phyloP scores from a whole-genome alignment of 1,284 basidiomycete genomes.

The Ustilago trichophora region DNA sequence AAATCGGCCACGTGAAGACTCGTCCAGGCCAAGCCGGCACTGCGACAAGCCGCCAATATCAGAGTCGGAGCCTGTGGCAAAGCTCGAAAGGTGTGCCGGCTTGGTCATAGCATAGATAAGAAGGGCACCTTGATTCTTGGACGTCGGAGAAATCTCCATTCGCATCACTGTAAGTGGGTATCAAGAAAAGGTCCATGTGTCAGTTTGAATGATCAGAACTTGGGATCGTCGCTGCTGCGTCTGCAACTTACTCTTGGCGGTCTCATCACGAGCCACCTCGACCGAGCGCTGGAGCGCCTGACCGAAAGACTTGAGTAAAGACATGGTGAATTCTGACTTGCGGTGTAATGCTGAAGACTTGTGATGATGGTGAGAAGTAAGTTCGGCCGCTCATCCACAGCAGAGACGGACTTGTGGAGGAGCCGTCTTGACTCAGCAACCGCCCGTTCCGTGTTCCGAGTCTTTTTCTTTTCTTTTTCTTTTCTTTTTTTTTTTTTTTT shows the following conservation, averaged over 20 bases:
- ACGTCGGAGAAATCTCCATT: constrained; percentile 58
- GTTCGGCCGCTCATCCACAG: too few relatives aligned
- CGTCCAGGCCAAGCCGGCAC: constrained; percentile 55
- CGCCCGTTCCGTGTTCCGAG: too few relatives aligned
- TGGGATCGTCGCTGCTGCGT: not conserved
- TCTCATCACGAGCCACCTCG: constrained; percentile 52
- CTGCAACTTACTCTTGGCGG: constrained; percentile 46
- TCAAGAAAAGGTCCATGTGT: not conserved
- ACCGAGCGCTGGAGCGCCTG: constrained; percentile 58
- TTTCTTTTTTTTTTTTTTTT: too few relatives aligned
- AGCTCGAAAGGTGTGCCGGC: constrained; percentile 60
- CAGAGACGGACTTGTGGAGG: constrained; percentile 19
- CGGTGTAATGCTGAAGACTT: not conserved
- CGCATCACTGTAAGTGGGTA: constrained; percentile 44
- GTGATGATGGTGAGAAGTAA: not conserved
- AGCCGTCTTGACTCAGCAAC: constrained; percentile 22
- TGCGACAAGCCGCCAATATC: constrained; percentile 87
- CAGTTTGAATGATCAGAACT: not conserved
- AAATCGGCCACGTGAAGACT: constrained; percentile 59
- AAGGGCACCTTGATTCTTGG: constrained; percentile 40
- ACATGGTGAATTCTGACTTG: constrained; percentile 30
- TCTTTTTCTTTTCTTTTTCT: too few relatives aligned
- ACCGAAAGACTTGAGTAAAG: constrained; percentile 40
- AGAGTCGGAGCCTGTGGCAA: constrained; percentile 79
- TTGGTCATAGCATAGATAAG: constrained; percentile 52